Evolutionary conservation across 768 basidiomycete genomes (phyloP), one percentile per base, ranked within the genome.

Genomic region (Calocybe cyanea): DNA sequence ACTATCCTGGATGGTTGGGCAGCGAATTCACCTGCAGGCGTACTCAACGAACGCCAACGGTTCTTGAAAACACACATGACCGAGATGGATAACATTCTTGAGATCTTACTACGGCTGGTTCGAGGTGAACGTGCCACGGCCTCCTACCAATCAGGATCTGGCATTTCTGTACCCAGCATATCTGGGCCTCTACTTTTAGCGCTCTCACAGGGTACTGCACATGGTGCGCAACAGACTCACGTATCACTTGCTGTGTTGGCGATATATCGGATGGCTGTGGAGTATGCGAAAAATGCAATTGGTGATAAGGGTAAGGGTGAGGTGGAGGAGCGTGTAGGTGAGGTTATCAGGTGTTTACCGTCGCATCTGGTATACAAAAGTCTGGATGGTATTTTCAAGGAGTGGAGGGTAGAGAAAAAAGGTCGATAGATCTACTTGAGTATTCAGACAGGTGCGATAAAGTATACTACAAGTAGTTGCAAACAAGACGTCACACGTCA

Each of bases 311-410:
- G 84, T 11, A 85, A 82, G 63, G 59, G 49, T 5, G 85, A 90
- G 62, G 83, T 84, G 1, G 86, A 92, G 62, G 80, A 80, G 53
- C 76, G 78, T 48, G 73, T 92, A 25, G 86, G 88, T 14, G 93
- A 97, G 67, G 90, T 99, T 54, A 86, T 99, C 49, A 76, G 91
- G 58, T 86, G 82, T 59, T 61, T 99, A 51, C 95, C 96, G 24
- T 82, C 83, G 23, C 86, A 91, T 61, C 70, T 95, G 54, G 77
- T 94, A 50, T 88, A 90, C 69, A 90, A 90, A 68, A 90, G 88
- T 58, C 64, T 97, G 62, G 96, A 99, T 66, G 88, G 89, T 23
- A 88, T 97, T 57, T 97, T 93, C 70, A 90, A 89, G 61, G 92
- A 95, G 61, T 91, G 88, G 88, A 73, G 82, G 58, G 81, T 82